These are phyloP conservation scores for Hygrophorus pudorinus DNA, from an alignment of 768 basidiomycete genomes.

Conservation along the genomic window DNA sequence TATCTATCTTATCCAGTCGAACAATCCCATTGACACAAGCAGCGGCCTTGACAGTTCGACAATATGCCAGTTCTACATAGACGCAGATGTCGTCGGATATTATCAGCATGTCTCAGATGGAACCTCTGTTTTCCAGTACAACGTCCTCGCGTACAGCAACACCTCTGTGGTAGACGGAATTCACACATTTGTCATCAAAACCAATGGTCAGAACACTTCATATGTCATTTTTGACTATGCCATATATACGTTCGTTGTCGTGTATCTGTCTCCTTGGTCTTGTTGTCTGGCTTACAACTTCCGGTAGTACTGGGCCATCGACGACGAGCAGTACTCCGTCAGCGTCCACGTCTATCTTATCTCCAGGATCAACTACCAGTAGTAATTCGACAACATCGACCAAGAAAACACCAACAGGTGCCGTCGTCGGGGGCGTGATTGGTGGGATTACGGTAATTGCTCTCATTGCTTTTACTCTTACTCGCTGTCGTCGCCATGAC, in stretches of 20 bases:
- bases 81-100: slow-evolving; percentile 7
- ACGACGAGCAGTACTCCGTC: too few relatives aligned
- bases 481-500: not conserved
- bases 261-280: too few relatives aligned
- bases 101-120: slow-evolving; percentile 11
- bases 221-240: slow-evolving; percentile 14
- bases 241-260: slow-evolving; percentile 12
- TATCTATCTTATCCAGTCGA: slow-evolving; percentile 12
- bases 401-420: not conserved
- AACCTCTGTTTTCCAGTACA: slow-evolving; percentile 7
- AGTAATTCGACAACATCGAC: not conserved
- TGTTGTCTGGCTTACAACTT: not conserved
- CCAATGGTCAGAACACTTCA: slow-evolving; percentile 9
- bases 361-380: not conserved
- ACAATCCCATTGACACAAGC: slow-evolving; percentile 5
- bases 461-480: not conserved
- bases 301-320: too few relatives aligned
- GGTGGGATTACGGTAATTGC: not conserved
- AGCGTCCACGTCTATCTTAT: not conserved
- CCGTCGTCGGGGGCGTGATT: not conserved
- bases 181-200: slow-evolving; percentile 11
- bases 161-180: slow-evolving; percentile 6
- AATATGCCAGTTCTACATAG: slow-evolving; percentile 10
- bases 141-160: slow-evolving; percentile 10
- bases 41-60: slow-evolving; percentile 4